These are phyloP conservation scores for Elsinoe ampelina DNA, from an alignment of 2,329 filamentous ascomycete species.

Conservation along the genomic window DNA sequence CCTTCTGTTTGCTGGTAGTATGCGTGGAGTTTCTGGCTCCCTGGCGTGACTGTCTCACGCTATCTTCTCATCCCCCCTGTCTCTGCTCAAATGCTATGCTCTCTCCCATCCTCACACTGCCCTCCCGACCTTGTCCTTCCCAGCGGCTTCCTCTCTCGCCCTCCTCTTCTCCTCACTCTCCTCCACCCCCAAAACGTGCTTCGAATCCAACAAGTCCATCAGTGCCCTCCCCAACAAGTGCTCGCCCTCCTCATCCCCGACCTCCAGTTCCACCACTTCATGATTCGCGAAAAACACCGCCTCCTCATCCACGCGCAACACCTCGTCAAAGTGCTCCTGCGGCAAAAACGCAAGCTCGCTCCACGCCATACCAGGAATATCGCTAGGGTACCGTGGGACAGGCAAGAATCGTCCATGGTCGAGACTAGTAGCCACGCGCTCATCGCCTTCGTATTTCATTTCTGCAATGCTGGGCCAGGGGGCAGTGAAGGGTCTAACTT, in stretches of 20 bases:
- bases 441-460: constrained; percentile 40
- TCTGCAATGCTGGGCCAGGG: constrained; percentile 34
- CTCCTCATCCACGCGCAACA: constrained; percentile 18
- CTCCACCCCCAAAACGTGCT: neutral
- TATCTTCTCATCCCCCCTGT: neutral
- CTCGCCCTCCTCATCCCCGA: constrained; percentile 18
- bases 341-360: constrained; percentile 31
- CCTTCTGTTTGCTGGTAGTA: neutral
- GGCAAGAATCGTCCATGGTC: constrained; percentile 35
- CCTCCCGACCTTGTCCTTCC: neutral
- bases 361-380: constrained; percentile 29
- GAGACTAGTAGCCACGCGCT: constrained; percentile 36
- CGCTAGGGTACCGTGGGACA: constrained; percentile 33
- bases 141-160: neutral
- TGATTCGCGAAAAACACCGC: constrained; percentile 18
- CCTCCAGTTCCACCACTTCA: constrained; percentile 18
- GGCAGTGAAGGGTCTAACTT: constrained; percentile 23
- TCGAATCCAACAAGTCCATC: constrained; percentile 16
- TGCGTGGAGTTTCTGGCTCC: neutral
- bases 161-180: neutral
- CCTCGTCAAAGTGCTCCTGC: constrained; percentile 32
- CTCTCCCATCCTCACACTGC: neutral
- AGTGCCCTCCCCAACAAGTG: constrained; percentile 20
- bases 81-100: neutral
- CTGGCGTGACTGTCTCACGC: neutral